Percentiles rank a stretch among this genome's conserved stretches.
Conservation (phyloP, 2,329 filamentous ascomycete species). For the Cercospora zeae-maydis region DNA sequence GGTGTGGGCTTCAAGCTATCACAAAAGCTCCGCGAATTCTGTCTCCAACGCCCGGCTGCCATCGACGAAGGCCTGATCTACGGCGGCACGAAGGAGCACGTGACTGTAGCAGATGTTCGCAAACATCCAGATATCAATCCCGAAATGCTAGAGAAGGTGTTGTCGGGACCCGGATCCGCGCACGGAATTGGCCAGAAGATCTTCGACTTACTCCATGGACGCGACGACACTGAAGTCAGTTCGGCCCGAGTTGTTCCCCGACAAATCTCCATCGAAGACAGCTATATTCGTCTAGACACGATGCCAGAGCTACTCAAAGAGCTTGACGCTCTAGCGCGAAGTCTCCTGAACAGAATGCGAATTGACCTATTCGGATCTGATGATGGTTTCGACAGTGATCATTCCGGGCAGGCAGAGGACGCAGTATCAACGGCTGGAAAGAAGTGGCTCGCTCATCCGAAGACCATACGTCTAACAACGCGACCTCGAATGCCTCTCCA, state of each 20-base stretch:
- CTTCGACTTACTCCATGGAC: slow-evolving; percentile 77
- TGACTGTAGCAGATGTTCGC: slow-evolving; percentile 66
- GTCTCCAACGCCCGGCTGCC: slow-evolving; percentile 49
- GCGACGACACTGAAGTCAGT: slow-evolving; percentile 71
- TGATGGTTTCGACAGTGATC: slow-evolving; percentile 30
- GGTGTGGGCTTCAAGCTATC: slow-evolving; percentile 81
- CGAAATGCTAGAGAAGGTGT: slow-evolving; percentile 61
- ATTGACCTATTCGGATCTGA: slow-evolving; percentile 64
- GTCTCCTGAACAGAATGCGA: slow-evolving; percentile 74
- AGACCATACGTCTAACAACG: slow-evolving; percentile 75
- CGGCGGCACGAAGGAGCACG: slow-evolving; percentile 50
- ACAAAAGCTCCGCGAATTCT: slow-evolving; percentile 60
- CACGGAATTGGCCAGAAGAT: slow-evolving; percentile 67
- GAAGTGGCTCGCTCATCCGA: slow-evolving; percentile 75
- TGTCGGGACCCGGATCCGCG: slow-evolving; percentile 66
- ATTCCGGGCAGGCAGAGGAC: slow-evolving; percentile 32
- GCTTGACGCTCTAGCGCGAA: slow-evolving; percentile 63
- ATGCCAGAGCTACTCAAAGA: slow-evolving; percentile 63
- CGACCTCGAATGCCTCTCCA: slow-evolving; percentile 57
- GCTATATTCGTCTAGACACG: slow-evolving; percentile 69
- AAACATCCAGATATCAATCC: slow-evolving; percentile 60
- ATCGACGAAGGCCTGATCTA: slow-evolving; percentile 48
- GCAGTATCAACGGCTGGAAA: slow-evolving; percentile 11
- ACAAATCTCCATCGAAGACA: slow-evolving; percentile 94
- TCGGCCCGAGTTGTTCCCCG: slow-evolving; percentile 68